phyloP scores from a whole-genome alignment of 257 asterid species.

The Misopates orontium region DNA sequence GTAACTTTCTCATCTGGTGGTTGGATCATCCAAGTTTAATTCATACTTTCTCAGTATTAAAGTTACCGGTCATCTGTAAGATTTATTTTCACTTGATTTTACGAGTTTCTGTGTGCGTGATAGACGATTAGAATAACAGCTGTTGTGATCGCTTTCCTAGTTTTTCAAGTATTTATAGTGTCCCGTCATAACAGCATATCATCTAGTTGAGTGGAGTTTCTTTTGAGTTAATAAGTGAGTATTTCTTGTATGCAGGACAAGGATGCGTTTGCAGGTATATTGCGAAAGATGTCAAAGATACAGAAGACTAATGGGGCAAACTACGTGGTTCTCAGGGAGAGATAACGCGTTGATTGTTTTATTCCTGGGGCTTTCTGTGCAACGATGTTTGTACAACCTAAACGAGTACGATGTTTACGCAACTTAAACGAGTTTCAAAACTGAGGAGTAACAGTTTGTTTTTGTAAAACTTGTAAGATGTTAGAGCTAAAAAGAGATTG shows the following conservation, averaged over 20 bases:
- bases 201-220: background rate
- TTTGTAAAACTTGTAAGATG: too few relatives aligned
- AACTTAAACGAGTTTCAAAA: too few relatives aligned
- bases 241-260: slow-evolving; percentile 66
- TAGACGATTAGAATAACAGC: background rate
- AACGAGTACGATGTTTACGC: too few relatives aligned
- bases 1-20: too few relatives aligned
- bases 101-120: too few relatives aligned
- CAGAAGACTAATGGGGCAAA: slow-evolving; percentile 62
- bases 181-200: background rate
- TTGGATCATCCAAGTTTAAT: too few relatives aligned
- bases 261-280: slow-evolving; percentile 73
- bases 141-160: background rate
- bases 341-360: slow-evolving; percentile 20
- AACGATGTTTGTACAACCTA: too few relatives aligned
- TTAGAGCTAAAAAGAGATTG: too few relatives aligned
- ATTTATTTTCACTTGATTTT: background rate
- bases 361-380: background rate
- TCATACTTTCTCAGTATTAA: too few relatives aligned
- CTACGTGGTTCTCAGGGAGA: slow-evolving; percentile 71
- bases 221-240: too few relatives aligned
- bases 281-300: slow-evolving; percentile 87
- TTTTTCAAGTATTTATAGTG: background rate
- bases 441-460: too few relatives aligned
- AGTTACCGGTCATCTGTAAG: background rate